Evolutionary conservation across 495 filamentous ascomycete genomes (phyloP).

Genomic region (Bombardia bombarda): DNA sequence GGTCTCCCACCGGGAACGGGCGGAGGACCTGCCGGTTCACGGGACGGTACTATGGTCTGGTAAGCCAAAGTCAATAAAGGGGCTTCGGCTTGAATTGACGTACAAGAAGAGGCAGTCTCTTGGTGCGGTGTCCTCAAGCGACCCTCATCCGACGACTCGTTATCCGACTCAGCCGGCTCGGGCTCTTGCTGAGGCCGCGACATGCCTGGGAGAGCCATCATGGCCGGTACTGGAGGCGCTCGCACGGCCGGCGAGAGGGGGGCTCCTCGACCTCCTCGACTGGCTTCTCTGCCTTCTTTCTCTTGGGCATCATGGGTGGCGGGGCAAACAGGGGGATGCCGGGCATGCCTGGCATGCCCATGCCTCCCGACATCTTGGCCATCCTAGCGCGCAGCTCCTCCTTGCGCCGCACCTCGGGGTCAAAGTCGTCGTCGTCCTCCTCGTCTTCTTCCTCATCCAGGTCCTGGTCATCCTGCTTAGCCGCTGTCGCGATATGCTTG

Average conservation of each 20-base stretch:
- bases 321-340: constrained; percentile 66
- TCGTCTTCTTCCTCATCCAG: constrained; percentile 48
- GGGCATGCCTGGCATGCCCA: constrained; percentile 96
- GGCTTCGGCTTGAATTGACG: constrained; percentile 23
- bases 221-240: constrained; percentile 61
- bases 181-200: constrained; percentile 26
- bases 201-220: constrained; percentile 73
- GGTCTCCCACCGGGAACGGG: constrained; percentile 57
- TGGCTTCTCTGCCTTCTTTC: constrained; percentile 52
- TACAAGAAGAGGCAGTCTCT: constrained; percentile 37
- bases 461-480: constrained; percentile 32
- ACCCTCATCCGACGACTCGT: constrained; percentile 34
- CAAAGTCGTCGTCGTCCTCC: constrained; percentile 70
- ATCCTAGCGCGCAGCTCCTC: constrained; percentile 89
- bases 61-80: constrained; percentile 18
- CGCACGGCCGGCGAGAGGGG: constrained; percentile 34
- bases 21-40: constrained; percentile 36
- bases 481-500: constrained; percentile 20
- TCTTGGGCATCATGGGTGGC: constrained; percentile 47
- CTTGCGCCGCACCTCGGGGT: constrained; percentile 78
- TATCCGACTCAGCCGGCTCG: constrained; percentile 24
- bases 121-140: constrained; percentile 26
- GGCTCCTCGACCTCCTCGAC: constrained; percentile 40
- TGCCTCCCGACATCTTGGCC: constrained; percentile 97
- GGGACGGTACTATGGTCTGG: constrained; percentile 29